Conservation (phyloP, 257 asterid genomes). For the Nicotiana noctiflora region DNA sequence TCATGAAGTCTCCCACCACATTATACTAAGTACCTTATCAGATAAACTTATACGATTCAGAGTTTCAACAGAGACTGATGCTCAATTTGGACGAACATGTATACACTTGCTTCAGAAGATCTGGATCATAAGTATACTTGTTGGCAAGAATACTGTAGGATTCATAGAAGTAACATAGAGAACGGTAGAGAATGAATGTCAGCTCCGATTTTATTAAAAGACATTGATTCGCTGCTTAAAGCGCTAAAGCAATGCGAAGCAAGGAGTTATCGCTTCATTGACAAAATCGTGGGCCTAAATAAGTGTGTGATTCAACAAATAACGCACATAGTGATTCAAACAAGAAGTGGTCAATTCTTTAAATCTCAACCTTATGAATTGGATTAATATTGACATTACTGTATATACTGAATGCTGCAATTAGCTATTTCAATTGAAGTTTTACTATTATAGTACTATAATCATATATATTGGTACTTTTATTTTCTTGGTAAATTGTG, state of each 20-base stretch:
- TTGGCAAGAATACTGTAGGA: not conserved
- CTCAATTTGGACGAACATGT: not conserved
- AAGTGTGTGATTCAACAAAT: not conserved
- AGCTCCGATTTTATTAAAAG: not conserved
- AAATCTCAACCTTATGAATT: not conserved
- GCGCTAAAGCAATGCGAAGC: not conserved
- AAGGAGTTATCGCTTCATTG: not conserved
- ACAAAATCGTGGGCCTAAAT: not conserved
- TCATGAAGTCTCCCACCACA: not conserved
- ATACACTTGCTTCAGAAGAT: no score
- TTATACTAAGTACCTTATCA: not conserved
- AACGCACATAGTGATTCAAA: not conserved
- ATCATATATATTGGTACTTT: not conserved
- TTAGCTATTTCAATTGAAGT: not conserved
- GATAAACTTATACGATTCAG: not conserved
- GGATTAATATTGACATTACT: not conserved
- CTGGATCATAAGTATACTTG: not conserved
- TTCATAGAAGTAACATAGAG: not conserved
- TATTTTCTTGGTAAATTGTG: not conserved
- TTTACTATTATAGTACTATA: not conserved
- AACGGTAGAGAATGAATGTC: not conserved
- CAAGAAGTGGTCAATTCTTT: not conserved
- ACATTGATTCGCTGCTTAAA: not conserved
- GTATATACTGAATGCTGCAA: not conserved
- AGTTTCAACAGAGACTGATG: not conserved